Conservation (phyloP, 139 green algal genomes). For the Chlorella sp. region DNA sequence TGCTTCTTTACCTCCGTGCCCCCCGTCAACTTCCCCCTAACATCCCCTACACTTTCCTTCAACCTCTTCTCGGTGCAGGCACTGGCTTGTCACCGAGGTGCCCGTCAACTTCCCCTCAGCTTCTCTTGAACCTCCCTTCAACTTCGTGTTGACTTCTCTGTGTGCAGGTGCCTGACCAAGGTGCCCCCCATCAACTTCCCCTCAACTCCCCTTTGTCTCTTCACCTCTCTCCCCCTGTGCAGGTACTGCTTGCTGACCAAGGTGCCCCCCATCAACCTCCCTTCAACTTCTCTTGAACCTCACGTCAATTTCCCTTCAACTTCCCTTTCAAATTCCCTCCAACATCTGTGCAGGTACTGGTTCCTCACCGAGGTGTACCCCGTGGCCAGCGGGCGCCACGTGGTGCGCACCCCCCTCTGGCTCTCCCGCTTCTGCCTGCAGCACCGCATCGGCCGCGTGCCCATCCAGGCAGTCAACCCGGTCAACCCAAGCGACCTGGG, state of each 20-base stretch:
- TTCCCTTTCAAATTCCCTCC: neutral
- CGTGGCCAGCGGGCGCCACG: conserved; percentile 20
- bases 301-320: neutral
- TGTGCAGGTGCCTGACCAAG: conserved; percentile 28
- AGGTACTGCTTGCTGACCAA: too few relatives aligned
- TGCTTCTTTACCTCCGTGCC: neutral
- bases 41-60: neutral
- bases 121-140: neutral
- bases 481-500: conserved; percentile 22
- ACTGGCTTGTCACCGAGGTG: conserved; percentile 42
- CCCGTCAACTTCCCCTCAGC: neutral
- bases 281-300: neutral
- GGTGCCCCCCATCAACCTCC: neutral
- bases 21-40: too few relatives aligned
- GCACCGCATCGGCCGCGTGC: conserved; percentile 31
- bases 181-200: conserved; percentile 54
- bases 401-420: conserved; percentile 52
- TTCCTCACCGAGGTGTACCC: conserved; percentile 59
- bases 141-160: neutral
- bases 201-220: conserved; percentile 51
- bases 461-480: conserved; percentile 17
- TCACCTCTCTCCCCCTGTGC: too few relatives aligned
- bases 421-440: conserved; percentile 32
- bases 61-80: neutral
- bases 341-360: conserved; percentile 5